These are phyloP conservation scores for Aspergillus sp. DNA, from an alignment of 2,329 filamentous ascomycete species.

Conservation along the genomic window DNA sequence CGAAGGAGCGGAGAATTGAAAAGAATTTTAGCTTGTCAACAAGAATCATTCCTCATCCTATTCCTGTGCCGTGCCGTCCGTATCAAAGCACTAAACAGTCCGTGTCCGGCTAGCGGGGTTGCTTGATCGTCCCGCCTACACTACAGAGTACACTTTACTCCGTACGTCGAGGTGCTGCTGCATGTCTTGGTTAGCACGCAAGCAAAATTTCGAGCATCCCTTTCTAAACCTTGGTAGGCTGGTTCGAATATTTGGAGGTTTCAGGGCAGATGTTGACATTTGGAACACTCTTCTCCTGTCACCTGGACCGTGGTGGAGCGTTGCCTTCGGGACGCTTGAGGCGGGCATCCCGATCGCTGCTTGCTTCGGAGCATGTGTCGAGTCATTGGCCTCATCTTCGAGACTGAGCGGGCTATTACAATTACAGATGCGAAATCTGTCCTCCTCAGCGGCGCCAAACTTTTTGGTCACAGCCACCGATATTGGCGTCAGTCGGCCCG, in stretches of 20 bases:
- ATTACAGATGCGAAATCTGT: background rate
- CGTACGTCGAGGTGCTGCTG: background rate
- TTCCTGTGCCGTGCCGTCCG: slow-evolving; percentile 12
- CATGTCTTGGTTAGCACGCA: background rate
- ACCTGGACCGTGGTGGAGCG: slow-evolving; percentile 6
- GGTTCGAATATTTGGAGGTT: slow-evolving; percentile 1
- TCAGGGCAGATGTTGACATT: background rate
- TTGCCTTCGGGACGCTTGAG: slow-evolving; percentile 1
- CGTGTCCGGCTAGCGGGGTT: slow-evolving; percentile 6
- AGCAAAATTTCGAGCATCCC: background rate
- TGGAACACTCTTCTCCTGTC: background rate
- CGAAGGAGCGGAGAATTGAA: slow-evolving; percentile 1
- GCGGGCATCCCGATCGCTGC: slow-evolving; percentile 5
- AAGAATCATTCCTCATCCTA: background rate
- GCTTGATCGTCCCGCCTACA: background rate
- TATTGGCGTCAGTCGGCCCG: slow-evolving; percentile 14
- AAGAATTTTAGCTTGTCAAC: slow-evolving; percentile 13
- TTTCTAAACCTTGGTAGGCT: slow-evolving; percentile 1
- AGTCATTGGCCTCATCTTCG: background rate
- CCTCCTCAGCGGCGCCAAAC: background rate
- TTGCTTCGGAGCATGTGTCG: background rate
- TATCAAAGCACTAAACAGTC: slow-evolving; percentile 8
- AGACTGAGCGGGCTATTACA: background rate
- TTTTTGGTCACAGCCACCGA: slow-evolving; percentile 11
- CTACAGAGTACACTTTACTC: too few relatives aligned